Evolutionary conservation across 331 rosid species (phyloP), one percentile per base, ranked within the genome.

Genomic region (Spiraea crenata): DNA sequence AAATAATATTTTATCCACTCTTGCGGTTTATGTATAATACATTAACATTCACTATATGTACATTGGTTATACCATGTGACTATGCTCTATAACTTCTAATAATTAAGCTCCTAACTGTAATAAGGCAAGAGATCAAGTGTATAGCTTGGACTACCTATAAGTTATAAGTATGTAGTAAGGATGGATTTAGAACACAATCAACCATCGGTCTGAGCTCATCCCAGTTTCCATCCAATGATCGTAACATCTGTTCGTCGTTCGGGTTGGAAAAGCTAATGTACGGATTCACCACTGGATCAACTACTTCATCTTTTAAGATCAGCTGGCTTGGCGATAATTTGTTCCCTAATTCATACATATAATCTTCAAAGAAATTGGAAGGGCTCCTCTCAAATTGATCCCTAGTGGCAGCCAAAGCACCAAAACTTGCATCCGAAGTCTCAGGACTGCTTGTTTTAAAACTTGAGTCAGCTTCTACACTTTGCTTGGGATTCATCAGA

Each of bases 131-230:
- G n/a, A 64, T 25, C 2, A 0, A 25, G 31, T 25, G 8, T 20
- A 64, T 64, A 25, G 15, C 5, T 34, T 6, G 4, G 37, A 17
- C 69, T 65, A 20, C 48, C 20, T 57, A 10, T 5, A 55, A 11
- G 19, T 17, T 57, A 10, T 5, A 55, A 11, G 19, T 17, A n/a
- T 31, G 57, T 10, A 57, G 65, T 0, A 47, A 46, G 39, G 74
- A 70, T 4, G 74, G 38, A 45, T 70, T 70, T 15, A 70, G 74
- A 70, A 57, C 74, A 35, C 74, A 70, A 16, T 70, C 74, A 37
- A 70, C 49, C 74, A 70, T 70, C 57, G 82, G 76, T 61, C 82
- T 73, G 15, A 79, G 75, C 71, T 79, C 82, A 47, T 79, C 82
- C 82, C 82, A 79, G 68, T 74, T 72, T 52, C 74, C 71, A 44